Conservation (phyloP, 2,329 filamentous ascomycete species). For the Calonectria pseudoturangicola region DNA sequence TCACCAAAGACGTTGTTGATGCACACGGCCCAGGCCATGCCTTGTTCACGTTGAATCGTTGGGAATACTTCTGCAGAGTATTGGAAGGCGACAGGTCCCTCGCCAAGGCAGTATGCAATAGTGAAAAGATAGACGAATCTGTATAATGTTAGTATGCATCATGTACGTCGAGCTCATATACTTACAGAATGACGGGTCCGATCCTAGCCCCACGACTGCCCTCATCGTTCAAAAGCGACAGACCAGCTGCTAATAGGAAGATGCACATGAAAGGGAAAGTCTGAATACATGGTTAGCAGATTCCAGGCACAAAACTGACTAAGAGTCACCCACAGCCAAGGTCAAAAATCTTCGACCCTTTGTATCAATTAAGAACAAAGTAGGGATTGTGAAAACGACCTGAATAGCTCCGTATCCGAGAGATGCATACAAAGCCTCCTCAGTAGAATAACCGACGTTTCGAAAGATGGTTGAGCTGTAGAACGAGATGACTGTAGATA, state of each 20-base stretch:
- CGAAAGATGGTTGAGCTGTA: constrained; percentile 55
- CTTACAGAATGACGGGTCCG: constrained; percentile 55
- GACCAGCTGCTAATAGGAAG: constrained; percentile 57
- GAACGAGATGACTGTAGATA: constrained; percentile 53
- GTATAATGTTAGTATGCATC: not conserved
- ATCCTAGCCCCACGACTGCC: constrained; percentile 50
- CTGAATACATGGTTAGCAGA: constrained; percentile 26
- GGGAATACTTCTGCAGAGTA: constrained; percentile 63
- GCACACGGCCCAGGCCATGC: constrained; percentile 63
- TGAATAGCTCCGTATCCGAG: constrained; percentile 58
- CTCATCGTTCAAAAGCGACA: constrained; percentile 55
- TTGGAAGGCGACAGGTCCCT: constrained; percentile 62
- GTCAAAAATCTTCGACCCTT: constrained; percentile 51
- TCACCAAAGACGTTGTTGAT: constrained; percentile 59
- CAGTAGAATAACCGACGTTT: constrained; percentile 51
- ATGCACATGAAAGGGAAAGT: constrained; percentile 61
- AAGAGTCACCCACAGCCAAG: constrained; percentile 43
- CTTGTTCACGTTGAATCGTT: constrained; percentile 61
- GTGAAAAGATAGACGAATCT: constrained; percentile 62
- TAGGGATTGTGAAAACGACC: constrained; percentile 56
- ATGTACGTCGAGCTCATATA: not conserved
- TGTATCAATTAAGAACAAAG: constrained; percentile 54
- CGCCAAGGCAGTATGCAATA: constrained; percentile 60
- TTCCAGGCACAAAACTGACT: accelerated
- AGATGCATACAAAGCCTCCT: constrained; percentile 56